Base-by-base conservation (phyloP, 1,284 basidiomycete genomes). In the Meripilus lineatus region DNA sequence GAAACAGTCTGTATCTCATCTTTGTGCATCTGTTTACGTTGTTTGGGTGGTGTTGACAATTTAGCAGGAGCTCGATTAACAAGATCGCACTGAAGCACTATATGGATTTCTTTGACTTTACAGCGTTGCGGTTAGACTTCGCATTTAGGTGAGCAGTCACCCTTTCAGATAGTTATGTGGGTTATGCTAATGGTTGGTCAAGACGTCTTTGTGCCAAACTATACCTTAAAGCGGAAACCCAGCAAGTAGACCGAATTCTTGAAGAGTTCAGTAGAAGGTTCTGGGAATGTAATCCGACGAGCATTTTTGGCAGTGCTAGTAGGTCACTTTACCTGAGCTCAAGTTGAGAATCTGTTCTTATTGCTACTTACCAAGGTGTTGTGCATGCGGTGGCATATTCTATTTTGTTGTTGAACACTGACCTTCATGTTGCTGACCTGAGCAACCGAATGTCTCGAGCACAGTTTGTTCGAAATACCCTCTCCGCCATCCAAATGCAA, bases 241-340 rank as follows among this genome's bases (percentile, higher is more conserved):
- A 99, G 61, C 94, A 98, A 66, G 86, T 99, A 30, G 96, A 99
- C 64, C 84, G 95, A 33, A 96, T 99, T 54, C 74, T 99, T 15
- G 89, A 89, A 52, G 86, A 86, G 49, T 98, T 99, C 58, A 89
- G 88, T 50, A 72, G 81, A 36, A 78, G 92, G 6, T 99, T 89
- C 65, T 93, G 84, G 77, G 84, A 93, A 40, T 93, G 91, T 62
- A 98, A 99, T 61, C 85, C 89, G 0, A 70, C 69, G 2, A 78
- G 80, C 20, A 59, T 91, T 5, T 94, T 89, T 62, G 89, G 90
- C 23, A 89, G 81, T 51, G 74, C 89, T 4, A 87, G 91, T 92
- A 56, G 60, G 87, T 69, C 21, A 14, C 34, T 36, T 33, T 32
- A 21, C 35, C 40, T 40, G 45, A 39, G 15, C 15, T 30, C 38